Evolutionary conservation across 2,329 filamentous ascomycete species (phyloP).

Genomic region (Pyrenochaeta sp.): DNA sequence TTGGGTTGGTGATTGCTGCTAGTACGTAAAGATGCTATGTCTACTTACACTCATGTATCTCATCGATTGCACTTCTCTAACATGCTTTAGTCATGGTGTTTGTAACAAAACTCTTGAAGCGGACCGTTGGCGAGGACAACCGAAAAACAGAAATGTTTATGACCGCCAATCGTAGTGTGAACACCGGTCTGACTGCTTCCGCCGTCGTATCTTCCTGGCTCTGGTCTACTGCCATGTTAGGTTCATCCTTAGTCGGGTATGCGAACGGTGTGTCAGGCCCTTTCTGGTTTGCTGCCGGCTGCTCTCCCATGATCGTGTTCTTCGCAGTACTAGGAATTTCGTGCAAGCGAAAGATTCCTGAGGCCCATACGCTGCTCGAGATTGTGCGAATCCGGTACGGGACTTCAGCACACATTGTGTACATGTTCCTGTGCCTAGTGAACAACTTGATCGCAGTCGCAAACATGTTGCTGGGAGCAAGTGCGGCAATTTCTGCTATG

Average conservation of each 20-base stretch:
- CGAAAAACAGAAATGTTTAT: neutral
- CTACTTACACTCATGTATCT: too few relatives aligned
- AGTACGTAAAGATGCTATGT: neutral
- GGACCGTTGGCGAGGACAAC: neutral
- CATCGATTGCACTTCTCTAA: too few relatives aligned
- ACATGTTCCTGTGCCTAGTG: conserved; percentile 61
- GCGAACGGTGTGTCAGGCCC: conserved; percentile 61
- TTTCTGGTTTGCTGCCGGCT: conserved; percentile 65
- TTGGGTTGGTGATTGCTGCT: neutral
- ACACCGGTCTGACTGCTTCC: conserved; percentile 57
- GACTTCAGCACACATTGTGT: conserved; percentile 59
- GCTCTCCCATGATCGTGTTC: conserved; percentile 64
- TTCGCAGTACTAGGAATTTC: conserved; percentile 62
- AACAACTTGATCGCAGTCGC: conserved; percentile 63
- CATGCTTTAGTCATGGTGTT: neutral
- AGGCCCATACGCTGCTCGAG: conserved; percentile 64
- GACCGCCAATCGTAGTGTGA: conserved; percentile 33
- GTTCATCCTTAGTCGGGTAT: conserved; percentile 40
- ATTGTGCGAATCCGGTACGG: conserved; percentile 62
- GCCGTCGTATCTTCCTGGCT: conserved; percentile 61
- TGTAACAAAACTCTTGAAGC: neutral
- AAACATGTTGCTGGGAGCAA: conserved; percentile 61
- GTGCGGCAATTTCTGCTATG: conserved; percentile 53
- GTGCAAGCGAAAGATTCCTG: conserved; percentile 61
- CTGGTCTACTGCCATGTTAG: conserved; percentile 55